These are phyloP conservation scores for Omphalotus guepiniiformis DNA, from an alignment of 768 basidiomycete genomes.

Conservation along the genomic window DNA sequence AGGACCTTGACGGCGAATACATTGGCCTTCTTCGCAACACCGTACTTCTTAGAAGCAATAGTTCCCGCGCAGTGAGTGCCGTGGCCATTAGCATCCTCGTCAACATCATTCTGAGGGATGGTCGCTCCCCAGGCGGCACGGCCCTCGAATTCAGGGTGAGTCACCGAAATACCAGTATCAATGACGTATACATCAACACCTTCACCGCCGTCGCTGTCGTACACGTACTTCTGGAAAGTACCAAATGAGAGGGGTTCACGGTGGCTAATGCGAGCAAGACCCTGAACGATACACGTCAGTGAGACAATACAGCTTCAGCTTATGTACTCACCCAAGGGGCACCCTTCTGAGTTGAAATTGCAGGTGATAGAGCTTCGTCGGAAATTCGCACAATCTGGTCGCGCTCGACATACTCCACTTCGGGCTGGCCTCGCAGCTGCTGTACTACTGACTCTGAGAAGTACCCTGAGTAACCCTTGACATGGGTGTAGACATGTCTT, in stretches of 20 bases:
- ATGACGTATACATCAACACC: constrained; percentile 92
- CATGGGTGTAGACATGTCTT: constrained; percentile 71
- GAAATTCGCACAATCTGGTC: constrained; percentile 89
- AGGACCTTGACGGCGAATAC: constrained; percentile 91
- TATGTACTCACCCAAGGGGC: constrained; percentile 77
- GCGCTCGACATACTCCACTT: constrained; percentile 88
- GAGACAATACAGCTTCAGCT: too few species aligned
- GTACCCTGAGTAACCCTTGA: constrained; percentile 77
- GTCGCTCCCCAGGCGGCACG: constrained; percentile 94
- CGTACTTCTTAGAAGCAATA: constrained; percentile 89
- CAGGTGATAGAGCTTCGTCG: constrained; percentile 29
- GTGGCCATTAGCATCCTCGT: constrained; percentile 93
- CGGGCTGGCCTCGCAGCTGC: constrained; percentile 75
- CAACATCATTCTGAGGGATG: constrained; percentile 75
- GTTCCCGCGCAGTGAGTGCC: constrained; percentile 95
- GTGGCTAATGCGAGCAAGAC: constrained; percentile 94
- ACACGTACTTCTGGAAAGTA: constrained; percentile 83
- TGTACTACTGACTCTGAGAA: constrained; percentile 71
- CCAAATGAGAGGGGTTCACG: constrained; percentile 66
- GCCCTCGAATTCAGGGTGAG: constrained; percentile 84
- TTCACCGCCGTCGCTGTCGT: constrained; percentile 68
- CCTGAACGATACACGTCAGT: constrained; percentile 46
- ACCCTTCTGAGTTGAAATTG: constrained; percentile 43
- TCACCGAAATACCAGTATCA: constrained; percentile 86
- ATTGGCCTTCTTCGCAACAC: constrained; percentile 92